Percentiles rank a stretch among this genome's conserved stretches.
Evolutionary conservation across 2,329 filamentous ascomycete species (phyloP).

Genomic region (Geosmithia flava): DNA sequence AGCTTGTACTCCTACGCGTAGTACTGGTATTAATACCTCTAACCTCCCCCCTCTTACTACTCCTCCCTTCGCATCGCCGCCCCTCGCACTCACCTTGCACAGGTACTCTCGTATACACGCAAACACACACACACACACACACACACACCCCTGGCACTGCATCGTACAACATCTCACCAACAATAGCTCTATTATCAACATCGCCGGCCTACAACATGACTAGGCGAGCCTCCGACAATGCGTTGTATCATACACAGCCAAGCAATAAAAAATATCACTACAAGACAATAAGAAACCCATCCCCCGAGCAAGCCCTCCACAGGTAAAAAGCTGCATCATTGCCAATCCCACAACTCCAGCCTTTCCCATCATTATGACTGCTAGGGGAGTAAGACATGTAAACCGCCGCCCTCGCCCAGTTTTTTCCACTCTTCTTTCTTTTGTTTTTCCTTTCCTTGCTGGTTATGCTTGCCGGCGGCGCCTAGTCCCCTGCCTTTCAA

Average conservation of each 20-base stretch:
- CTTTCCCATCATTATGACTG: constrained; percentile 2
- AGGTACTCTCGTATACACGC: too few species aligned
- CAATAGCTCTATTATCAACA: background rate
- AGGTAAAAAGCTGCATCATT: background rate
- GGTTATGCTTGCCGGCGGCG: background rate
- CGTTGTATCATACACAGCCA: background rate
- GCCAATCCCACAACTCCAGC: background rate
- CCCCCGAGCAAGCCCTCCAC: background rate
- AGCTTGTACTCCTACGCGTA: too few species aligned
- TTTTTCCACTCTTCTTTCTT: background rate
- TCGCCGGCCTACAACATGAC: background rate
- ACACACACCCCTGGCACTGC: too few species aligned
- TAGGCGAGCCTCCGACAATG: background rate
- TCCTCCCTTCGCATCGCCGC: too few species aligned
- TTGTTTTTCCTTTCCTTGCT: background rate
- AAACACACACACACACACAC: too few species aligned
- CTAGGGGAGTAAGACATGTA: background rate
- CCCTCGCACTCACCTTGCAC: too few species aligned
- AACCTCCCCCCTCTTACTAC: too few species aligned
- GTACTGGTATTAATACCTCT: too few species aligned
- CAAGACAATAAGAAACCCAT: background rate
- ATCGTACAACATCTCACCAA: background rate
- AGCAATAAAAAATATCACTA: background rate
- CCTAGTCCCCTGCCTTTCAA: too few species aligned
- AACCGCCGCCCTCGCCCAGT: background rate